phyloP scores from a whole-genome alignment of 306 rosid species.

The Pueraria montana region DNA sequence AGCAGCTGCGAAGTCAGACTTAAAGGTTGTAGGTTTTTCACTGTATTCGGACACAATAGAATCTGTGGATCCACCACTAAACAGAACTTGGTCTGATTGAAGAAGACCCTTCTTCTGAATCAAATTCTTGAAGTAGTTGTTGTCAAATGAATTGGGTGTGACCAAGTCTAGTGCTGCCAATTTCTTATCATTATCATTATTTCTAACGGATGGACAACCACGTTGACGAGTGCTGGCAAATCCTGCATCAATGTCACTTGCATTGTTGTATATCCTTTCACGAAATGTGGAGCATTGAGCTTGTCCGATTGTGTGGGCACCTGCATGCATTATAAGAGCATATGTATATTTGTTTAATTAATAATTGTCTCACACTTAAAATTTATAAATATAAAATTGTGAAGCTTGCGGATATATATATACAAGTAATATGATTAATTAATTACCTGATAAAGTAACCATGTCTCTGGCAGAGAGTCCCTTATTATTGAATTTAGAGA shows the following conservation, averaged over 20 bases:
- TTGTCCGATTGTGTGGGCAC: conserved; percentile 66
- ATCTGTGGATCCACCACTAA: conserved; percentile 51
- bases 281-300: conserved; percentile 65
- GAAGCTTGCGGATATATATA: too few species aligned
- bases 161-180: conserved; percentile 69
- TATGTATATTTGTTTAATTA: too few species aligned
- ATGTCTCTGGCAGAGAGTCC: conserved; percentile 46
- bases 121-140: conserved; percentile 65
- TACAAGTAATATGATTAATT: background rate
- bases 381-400: background rate
- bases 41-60: conserved; percentile 43
- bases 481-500: conserved; percentile 27
- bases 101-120: conserved; percentile 70
- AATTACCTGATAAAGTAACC: conserved; percentile 48
- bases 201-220: conserved; percentile 47
- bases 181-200: conserved; percentile 33
- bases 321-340: too few species aligned
- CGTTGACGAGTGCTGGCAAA: conserved; percentile 60
- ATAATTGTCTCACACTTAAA: background rate
- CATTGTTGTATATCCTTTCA: conserved; percentile 57
- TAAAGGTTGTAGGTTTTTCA: conserved; percentile 45
- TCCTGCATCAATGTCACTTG: conserved; percentile 59
- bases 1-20: conserved; percentile 53
- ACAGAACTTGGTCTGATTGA: conserved; percentile 57
- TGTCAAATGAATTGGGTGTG: conserved; percentile 67